phyloP scores from a whole-genome alignment of 179 eudicot genomes.

The Monotropa hypopitys region DNA sequence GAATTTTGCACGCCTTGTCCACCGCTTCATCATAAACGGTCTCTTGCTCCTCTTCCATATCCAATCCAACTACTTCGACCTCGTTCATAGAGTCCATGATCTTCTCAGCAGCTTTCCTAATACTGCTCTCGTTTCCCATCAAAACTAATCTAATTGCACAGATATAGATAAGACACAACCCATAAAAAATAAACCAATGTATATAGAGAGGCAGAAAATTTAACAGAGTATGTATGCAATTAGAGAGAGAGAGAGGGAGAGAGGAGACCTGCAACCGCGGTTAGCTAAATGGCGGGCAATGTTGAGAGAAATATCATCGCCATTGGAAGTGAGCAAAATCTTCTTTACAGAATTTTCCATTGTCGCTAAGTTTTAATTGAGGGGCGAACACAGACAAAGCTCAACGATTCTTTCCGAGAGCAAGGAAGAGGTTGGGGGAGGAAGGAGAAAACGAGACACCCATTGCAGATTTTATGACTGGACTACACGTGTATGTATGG shows the following conservation, averaged over 20 bases:
- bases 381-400: slow-evolving; percentile 1
- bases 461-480: too few relatives aligned
- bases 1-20: slow-evolving; percentile 39
- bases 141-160: slow-evolving; percentile 51
- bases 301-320: slow-evolving; percentile 57
- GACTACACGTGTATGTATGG: too few relatives aligned
- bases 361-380: not conserved
- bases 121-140: slow-evolving; percentile 53
- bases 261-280: slow-evolving; percentile 63
- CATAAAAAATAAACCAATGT: too few relatives aligned
- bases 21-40: slow-evolving; percentile 51
- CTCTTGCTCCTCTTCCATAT: slow-evolving; percentile 76
- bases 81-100: slow-evolving; percentile 28
- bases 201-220: not conserved
- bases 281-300: slow-evolving; percentile 54
- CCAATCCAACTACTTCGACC: slow-evolving; percentile 54
- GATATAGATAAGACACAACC: not conserved
- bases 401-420: not conserved
- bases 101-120: slow-evolving; percentile 36
- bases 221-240: not conserved
- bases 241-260: not conserved
- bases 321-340: slow-evolving; percentile 67
- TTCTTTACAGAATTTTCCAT: slow-evolving; percentile 34
- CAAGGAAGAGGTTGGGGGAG: not conserved
- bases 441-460: too few relatives aligned